These are phyloP conservation scores for Ustilago esculenta DNA, from an alignment of 1,284 basidiomycete species.

Conservation along the genomic window DNA sequence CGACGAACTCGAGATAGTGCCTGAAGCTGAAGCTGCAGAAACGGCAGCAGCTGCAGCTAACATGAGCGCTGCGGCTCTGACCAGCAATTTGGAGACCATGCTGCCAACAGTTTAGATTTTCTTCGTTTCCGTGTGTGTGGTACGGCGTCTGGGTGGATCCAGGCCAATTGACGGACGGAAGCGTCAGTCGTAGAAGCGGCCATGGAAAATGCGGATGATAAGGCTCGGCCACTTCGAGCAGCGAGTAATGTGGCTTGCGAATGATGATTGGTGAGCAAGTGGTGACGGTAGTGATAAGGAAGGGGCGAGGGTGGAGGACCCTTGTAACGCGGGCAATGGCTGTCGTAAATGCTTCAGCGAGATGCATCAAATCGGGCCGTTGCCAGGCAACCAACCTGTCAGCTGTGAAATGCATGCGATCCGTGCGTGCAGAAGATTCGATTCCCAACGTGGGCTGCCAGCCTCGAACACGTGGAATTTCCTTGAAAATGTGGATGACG, in stretches of 20 bases:
- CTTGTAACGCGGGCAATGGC: constrained; percentile 9
- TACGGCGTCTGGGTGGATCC: no score
- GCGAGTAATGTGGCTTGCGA: background rate
- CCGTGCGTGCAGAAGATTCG: constrained; percentile 20
- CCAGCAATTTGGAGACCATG: constrained; percentile 16
- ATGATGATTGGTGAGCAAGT: background rate
- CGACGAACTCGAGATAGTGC: background rate
- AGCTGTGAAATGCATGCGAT: constrained; percentile 6
- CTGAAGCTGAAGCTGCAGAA: constrained; percentile 7
- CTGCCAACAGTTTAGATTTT: background rate
- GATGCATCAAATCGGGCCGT: no score
- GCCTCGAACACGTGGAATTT: no score
- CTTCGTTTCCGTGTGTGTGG: background rate
- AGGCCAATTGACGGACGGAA: background rate
- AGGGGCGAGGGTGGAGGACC: background rate
- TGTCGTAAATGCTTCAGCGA: no score
- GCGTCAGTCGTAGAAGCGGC: background rate
- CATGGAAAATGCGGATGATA: background rate
- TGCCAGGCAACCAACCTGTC: no score
- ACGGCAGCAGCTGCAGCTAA: constrained; percentile 5
- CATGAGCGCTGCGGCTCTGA: constrained; percentile 5
- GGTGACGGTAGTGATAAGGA: background rate
- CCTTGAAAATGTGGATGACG: no score
- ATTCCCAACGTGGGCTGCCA: no score
- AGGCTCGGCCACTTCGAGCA: background rate